phyloP scores from a whole-genome alignment of 2,329 filamentous ascomycete species.

The Colletotrichum caudatum region DNA sequence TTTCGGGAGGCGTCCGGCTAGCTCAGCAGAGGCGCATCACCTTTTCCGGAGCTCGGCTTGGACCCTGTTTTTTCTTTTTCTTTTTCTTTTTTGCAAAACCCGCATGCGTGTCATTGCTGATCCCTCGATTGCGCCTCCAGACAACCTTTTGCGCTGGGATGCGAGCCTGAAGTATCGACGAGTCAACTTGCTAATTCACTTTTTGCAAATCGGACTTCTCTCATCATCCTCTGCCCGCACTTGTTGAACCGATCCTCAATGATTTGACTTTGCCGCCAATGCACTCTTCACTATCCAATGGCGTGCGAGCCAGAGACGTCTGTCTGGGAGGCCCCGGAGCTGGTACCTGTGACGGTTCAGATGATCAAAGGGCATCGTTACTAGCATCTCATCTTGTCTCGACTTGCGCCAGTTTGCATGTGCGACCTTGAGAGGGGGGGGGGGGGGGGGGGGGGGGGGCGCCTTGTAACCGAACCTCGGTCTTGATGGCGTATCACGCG shows the following conservation, averaged over 20 bases:
- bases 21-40: slow-evolving; percentile 7
- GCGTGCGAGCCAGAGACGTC: not conserved
- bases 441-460: not conserved
- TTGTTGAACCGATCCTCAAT: not conserved
- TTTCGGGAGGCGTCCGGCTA: slow-evolving; percentile 19
- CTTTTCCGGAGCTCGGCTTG: slow-evolving; percentile 17
- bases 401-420: slow-evolving; percentile 8
- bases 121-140: not conserved
- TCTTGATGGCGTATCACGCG: slow-evolving; percentile 1
- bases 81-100: slow-evolving; percentile 6
- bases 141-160: slow-evolving; percentile 2
- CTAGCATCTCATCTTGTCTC: not conserved
- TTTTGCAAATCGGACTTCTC: not conserved
- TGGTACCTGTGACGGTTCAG: not conserved
- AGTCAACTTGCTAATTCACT: not conserved
- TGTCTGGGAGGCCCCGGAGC: not conserved
- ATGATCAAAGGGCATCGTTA: not conserved
- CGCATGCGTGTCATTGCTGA: slow-evolving; percentile 12
- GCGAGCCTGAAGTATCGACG: slow-evolving; percentile 2
- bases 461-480: no score
- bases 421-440: not conserved
- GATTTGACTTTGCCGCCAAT: not conserved
- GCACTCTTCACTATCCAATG: slow-evolving; percentile 1
- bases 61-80: slow-evolving; percentile 36
- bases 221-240: not conserved